Conservation (phyloP, 2,329 filamentous ascomycete species). For the Talaromyces atroroseus region DNA sequence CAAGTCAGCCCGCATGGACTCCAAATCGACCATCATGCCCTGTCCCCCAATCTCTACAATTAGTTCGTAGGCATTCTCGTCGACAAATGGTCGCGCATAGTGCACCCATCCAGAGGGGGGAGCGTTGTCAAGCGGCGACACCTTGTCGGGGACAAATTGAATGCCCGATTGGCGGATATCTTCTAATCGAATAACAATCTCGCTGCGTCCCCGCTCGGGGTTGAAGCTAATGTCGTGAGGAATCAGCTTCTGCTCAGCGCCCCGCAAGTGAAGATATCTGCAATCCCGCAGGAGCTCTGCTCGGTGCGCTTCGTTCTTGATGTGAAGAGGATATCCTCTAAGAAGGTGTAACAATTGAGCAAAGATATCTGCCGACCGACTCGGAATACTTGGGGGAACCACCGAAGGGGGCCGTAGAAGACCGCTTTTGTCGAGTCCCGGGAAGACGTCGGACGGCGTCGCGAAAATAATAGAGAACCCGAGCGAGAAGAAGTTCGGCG, state of each 20-base stretch:
- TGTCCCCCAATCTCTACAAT: conserved; percentile 74
- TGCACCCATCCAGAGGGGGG: conserved; percentile 54
- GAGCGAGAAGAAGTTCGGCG: conserved; percentile 92
- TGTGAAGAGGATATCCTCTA: conserved; percentile 74
- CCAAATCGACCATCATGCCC: conserved; percentile 53
- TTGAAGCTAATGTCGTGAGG: conserved; percentile 73
- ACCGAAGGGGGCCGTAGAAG: conserved; percentile 85
- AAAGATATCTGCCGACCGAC: conserved; percentile 77
- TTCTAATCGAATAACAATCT: conserved; percentile 75
- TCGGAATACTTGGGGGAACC: conserved; percentile 72
- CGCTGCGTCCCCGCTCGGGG: conserved; percentile 58
- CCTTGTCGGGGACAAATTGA: conserved; percentile 52
- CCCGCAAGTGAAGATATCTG: conserved; percentile 88
- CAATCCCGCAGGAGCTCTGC: conserved; percentile 75
- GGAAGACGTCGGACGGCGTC: conserved; percentile 72
- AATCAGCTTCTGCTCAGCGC: conserved; percentile 80
- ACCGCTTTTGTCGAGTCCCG: conserved; percentile 70
- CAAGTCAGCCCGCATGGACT: conserved; percentile 61
- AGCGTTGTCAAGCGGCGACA: conserved; percentile 20
- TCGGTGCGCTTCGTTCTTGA: conserved; percentile 71
- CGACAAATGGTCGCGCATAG: conserved; percentile 82
- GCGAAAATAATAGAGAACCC: conserved; percentile 87
- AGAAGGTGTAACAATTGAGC: conserved; percentile 74
- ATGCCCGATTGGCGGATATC: conserved; percentile 87
- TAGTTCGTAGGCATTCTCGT: conserved; percentile 66